Base-by-base conservation (phyloP, 176 grass and related monocot genomes). In the Urochloa ruziziensis region DNA sequence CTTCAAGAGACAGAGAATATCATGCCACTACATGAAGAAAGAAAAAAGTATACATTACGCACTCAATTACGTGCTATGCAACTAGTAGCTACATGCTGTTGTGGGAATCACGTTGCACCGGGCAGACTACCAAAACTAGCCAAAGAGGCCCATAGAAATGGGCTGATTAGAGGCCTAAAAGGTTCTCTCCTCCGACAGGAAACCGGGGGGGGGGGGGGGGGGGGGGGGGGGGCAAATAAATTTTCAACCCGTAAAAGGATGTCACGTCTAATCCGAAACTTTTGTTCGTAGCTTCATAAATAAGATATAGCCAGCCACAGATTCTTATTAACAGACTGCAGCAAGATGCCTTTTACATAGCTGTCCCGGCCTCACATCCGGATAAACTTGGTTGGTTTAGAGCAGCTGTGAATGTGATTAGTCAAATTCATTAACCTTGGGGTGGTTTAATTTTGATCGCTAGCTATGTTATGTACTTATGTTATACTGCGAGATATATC, bases 201-300 rank as follows among this genome's bases (percentile, higher is more conserved):
- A 74, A 58, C n/a, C n/a, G n/a, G n/a, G n/a, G n/a, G n/a, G n/a
- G n/a, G n/a, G n/a, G n/a, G n/a, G n/a, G n/a, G n/a, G n/a, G n/a
- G n/a, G n/a, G n/a, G n/a, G n/a, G n/a, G 44, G 48, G 24, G 11
- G 48, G 32, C 29, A 10, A 67, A 76, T 58, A 56, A 75, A 76
- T 67, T 83, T 43, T 7, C 9, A 75, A 65, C 24, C 34, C n/a
- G 17, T 30, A 39, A 77, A 75, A 84, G 58, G 82, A 62, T 46
- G 73, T 46, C 47, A 57, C 30, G 82, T 76, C 82, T 77, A 76
- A 77, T 67, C 60, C 7, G 61, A n/a, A 77, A 57, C 59, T 84
- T 76, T 76, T 54, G 35, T 67, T 76, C 37, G 60, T 35, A 49
- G 63, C 74, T 85, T 78, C 62, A 37, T 49, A 78, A 60, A 40